Evolutionary conservation across 2,329 filamentous ascomycete genomes (phyloP), one percentile per base, ranked within the genome.

Genomic region (Torrubiellomyces zombiae): DNA sequence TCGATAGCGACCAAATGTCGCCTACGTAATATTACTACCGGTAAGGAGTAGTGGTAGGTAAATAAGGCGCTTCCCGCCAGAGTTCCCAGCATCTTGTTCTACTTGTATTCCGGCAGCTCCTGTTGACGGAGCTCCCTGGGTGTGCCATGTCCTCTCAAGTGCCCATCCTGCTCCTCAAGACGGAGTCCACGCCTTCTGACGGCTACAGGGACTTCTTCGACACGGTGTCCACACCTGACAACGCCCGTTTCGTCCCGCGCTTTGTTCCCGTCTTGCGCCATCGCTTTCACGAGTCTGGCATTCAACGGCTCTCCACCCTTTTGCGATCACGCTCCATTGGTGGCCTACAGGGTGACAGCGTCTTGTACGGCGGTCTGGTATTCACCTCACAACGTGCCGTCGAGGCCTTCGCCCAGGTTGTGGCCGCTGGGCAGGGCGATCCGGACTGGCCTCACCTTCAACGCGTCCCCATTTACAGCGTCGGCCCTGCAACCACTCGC

Each of bases 371-470:
- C 5, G 80, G 77, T n/a, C 53, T 86, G 29, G 73, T 89, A 24
- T 86, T 89, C 43, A 89, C 80, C 2, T 85, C 77, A 6, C 81
- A 89, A 45, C 65, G 80, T 24, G 78, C 81, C 1, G 80, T 89
- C 3, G 81, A 89, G 44, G 78, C 75, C 0, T 82, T 89, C 39
- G 54, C 67, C 4, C 55, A 63, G 22, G 51, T 81, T 7, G 60
- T 82, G 1, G 51, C 62, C 9, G 63, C 68, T 16, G 55, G 66
- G 14, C 51, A 53, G 42, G 51, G 49, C 49, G 12, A 17, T 10
- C 18, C 23, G 23, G 23, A 24, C 20, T 69, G 64, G 65, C 61
- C 67, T 19, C 47, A 64, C 40, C 50, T 74, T 32, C 48, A 65
- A 37, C 40, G 66, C 44, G 46, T 79, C 36, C 56, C 66, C 6